phyloP scores from a whole-genome alignment of 2,329 filamentous ascomycete genomes.

The Alternaria panax region DNA sequence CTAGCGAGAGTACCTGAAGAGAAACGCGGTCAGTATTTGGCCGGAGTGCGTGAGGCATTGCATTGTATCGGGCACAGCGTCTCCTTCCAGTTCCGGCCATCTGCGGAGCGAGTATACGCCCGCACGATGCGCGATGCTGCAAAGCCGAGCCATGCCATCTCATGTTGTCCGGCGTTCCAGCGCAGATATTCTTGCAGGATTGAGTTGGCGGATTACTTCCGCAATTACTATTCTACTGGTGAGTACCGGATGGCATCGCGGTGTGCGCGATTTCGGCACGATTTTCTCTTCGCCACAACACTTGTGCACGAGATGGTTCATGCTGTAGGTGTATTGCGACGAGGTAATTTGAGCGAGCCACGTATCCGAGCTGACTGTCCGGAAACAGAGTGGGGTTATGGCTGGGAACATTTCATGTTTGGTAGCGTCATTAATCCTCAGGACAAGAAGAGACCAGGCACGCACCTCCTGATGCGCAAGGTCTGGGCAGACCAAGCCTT shows the following conservation, averaged over 20 bases:
- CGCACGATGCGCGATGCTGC: conserved; percentile 22
- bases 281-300: conserved; percentile 43
- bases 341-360: conserved; percentile 39
- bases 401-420: conserved; percentile 50
- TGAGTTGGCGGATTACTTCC: conserved; percentile 31
- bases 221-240: conserved; percentile 25
- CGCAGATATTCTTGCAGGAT: conserved; percentile 24
- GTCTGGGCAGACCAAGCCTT: conserved; percentile 32
- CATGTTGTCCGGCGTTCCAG: conserved; percentile 27
- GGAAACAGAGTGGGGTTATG: conserved; percentile 41
- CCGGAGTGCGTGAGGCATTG: conserved; percentile 32
- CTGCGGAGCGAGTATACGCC: conserved; percentile 30
- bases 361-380: conserved; percentile 34
- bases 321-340: conserved; percentile 43
- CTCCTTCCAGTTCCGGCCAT: conserved; percentile 26
- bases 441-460: conserved; percentile 23
- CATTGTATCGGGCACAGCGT: conserved; percentile 37
- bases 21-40: conserved; percentile 20
- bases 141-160: conserved; percentile 11
- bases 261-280: conserved; percentile 43
- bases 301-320: conserved; percentile 47
- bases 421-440: conserved; percentile 44
- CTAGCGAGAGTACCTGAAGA: conserved; percentile 15
- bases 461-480: conserved; percentile 38
- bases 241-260: conserved; percentile 32